Conservation (phyloP, 2,329 filamentous ascomycete species). For the Alternaria brassicicola region DNA sequence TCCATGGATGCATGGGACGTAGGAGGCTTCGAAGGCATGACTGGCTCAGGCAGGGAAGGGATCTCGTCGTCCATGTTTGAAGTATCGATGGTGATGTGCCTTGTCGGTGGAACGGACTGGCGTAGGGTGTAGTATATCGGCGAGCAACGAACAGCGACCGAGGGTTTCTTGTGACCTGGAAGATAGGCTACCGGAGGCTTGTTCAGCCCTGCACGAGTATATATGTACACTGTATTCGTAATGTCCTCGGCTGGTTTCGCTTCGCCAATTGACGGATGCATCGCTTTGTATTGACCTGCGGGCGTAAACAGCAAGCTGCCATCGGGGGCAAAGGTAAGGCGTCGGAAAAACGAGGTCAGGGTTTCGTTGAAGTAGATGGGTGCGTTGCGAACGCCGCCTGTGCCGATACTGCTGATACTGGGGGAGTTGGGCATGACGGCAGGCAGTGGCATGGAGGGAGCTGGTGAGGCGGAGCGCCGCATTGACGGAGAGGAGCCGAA, state of each 20-base stretch:
- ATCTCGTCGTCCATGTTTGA: conserved; percentile 86
- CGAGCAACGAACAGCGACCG: conserved; percentile 92
- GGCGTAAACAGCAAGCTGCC: conserved; percentile 93
- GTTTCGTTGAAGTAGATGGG: conserved; percentile 97
- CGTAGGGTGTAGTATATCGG: conserved; percentile 86
- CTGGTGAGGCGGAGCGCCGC: conserved; percentile 87
- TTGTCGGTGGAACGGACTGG: conserved; percentile 69
- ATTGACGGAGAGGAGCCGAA: conserved; percentile 80
- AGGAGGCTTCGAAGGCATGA: conserved; percentile 62
- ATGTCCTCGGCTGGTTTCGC: conserved; percentile 80
- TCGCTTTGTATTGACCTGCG: conserved; percentile 90
- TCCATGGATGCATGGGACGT: conserved; percentile 77
- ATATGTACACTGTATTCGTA: conserved; percentile 97
- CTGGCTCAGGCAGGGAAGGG: conserved; percentile 80
- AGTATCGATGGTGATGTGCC: conserved; percentile 93
- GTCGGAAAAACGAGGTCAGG: conserved; percentile 93
- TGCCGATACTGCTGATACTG: conserved; percentile 65
- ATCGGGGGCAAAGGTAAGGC: conserved; percentile 92
- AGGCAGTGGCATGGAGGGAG: conserved; percentile 89
- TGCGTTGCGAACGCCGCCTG: conserved; percentile 70
- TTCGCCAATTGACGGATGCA: conserved; percentile 70
- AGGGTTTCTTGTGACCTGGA: conserved; percentile 97
- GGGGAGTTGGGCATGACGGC: conserved; percentile 96
- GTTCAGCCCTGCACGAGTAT: conserved; percentile 93
- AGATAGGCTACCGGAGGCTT: conserved; percentile 94